A percentile compares a stretch with the other conserved stretches of the same genome.
Conservation (phyloP, 331 rosid genomes). For the Cydonia oblonga region DNA sequence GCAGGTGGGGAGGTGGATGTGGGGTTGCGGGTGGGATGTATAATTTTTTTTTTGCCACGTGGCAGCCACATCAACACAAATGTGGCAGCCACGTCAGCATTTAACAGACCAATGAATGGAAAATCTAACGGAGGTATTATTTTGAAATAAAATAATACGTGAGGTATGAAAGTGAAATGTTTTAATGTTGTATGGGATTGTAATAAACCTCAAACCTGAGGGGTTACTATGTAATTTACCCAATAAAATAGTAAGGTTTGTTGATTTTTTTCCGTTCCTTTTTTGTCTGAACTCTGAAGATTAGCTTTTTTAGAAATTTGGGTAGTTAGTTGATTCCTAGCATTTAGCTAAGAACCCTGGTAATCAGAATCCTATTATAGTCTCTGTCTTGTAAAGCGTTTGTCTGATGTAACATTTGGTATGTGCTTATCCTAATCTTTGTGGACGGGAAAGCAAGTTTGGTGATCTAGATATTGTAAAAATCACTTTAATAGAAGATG, state of each 20-base stretch:
- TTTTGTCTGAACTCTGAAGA: not conserved
- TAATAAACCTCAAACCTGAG: too few species aligned
- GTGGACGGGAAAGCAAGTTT: not conserved
- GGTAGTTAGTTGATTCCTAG: not conserved
- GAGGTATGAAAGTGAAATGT: too few species aligned
- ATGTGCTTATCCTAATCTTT: not conserved
- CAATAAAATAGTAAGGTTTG: not conserved
- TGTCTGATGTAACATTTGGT: not conserved
- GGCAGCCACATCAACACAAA: too few species aligned
- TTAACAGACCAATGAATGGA: too few species aligned
- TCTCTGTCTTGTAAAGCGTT: not conserved
- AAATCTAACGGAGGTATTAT: too few species aligned
- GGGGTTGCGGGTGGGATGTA: too few species aligned
- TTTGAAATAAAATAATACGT: too few species aligned
- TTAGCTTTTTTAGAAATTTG: not conserved
- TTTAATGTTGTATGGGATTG: too few species aligned
- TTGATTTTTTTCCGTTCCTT: not conserved
- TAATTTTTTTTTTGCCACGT: too few species aligned
- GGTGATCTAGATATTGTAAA: conserved; percentile 9
- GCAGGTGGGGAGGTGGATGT: too few species aligned
- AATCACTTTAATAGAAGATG: not conserved
- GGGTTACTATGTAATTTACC: too few species aligned
- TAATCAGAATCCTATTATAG: not conserved
- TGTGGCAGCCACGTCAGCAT: too few species aligned
- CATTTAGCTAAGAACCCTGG: not conserved